Conservation (phyloP, 805 yeast genomes). For the Dipodascopsis uninucleata region DNA sequence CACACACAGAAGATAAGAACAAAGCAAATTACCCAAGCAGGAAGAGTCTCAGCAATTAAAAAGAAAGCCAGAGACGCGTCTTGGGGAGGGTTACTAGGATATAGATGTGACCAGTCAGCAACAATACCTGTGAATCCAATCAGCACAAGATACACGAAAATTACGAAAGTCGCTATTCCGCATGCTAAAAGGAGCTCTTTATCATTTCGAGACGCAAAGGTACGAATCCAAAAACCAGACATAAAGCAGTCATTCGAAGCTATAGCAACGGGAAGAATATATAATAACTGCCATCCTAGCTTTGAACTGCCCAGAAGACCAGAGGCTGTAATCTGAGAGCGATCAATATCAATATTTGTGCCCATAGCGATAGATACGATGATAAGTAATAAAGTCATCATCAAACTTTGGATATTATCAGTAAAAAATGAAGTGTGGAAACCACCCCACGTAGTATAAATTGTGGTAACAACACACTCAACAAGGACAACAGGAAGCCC, state of each 20-base stretch:
- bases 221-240: slow-evolving; percentile 91
- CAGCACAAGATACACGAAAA: slow-evolving; percentile 60
- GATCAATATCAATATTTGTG: slow-evolving; percentile 56
- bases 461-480: slow-evolving; percentile 80
- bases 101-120: slow-evolving; percentile 84
- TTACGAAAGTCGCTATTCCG: slow-evolving; percentile 65
- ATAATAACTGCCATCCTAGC: slow-evolving; percentile 85
- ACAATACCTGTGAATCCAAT: slow-evolving; percentile 81
- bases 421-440: slow-evolving; percentile 84
- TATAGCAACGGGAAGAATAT: slow-evolving; percentile 80
- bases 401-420: slow-evolving; percentile 77
- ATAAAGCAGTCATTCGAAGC: slow-evolving; percentile 85
- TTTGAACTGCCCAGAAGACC: slow-evolving; percentile 62
- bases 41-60: slow-evolving; percentile 65
- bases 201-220: slow-evolving; percentile 81
- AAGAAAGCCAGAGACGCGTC: slow-evolving; percentile 69
- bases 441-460: slow-evolving; percentile 86
- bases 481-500: slow-evolving; percentile 79
- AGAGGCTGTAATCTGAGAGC: slow-evolving; percentile 58
- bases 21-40: slow-evolving; percentile 82
- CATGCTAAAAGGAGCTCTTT: slow-evolving; percentile 73
- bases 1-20: slow-evolving; percentile 69
- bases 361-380: slow-evolving; percentile 80
- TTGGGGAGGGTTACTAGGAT: slow-evolving; percentile 46
- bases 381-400: slow-evolving; percentile 62